Percentiles rank a stretch among this genome's conserved stretches.
Conservation (phyloP, 2,329 filamentous ascomycete genomes). For the Hypoxylon sp. region DNA sequence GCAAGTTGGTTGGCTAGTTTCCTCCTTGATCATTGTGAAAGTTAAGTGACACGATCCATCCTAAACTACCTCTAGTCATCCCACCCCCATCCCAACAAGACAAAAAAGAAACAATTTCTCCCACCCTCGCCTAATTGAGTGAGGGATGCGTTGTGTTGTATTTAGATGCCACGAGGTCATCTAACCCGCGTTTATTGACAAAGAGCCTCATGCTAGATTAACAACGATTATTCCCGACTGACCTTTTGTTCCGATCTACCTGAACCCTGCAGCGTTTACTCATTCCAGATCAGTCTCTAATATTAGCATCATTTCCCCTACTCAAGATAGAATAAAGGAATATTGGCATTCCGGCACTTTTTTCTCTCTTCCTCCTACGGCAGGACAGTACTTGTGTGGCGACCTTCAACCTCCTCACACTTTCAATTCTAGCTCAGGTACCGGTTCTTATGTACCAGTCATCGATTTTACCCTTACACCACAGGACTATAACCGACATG, state of each 20-base stretch:
- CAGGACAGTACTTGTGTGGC: conserved; percentile 13
- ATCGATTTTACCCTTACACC: conserved; percentile 10
- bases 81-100: conserved; percentile 23
- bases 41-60: conserved; percentile 33
- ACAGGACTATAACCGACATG: not conserved
- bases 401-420: conserved; percentile 6
- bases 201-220: conserved; percentile 47
- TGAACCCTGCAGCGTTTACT: conserved; percentile 20
- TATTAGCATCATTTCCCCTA: conserved; percentile 31
- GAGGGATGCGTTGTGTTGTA: conserved; percentile 37
- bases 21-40: conserved; percentile 5
- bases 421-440: conserved; percentile 4
- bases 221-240: conserved; percentile 39
- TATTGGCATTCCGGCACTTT: conserved; percentile 27
- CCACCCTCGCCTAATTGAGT: conserved; percentile 37
- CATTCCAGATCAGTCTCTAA: conserved; percentile 41
- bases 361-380: conserved; percentile 28
- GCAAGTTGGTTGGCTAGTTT: conserved; percentile 13
- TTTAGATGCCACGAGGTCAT: conserved; percentile 44
- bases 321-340: conserved; percentile 14
- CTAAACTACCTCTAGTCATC: conserved; percentile 5
- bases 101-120: conserved; percentile 18
- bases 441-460: conserved; percentile 1
- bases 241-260: conserved; percentile 36
- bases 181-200: conserved; percentile 37